A percentile compares a stretch with the other conserved stretches of the same genome.
Evolutionary conservation across 2,329 filamentous ascomycete species (phyloP).

Genomic region (Aspergillus quadricinctus): DNA sequence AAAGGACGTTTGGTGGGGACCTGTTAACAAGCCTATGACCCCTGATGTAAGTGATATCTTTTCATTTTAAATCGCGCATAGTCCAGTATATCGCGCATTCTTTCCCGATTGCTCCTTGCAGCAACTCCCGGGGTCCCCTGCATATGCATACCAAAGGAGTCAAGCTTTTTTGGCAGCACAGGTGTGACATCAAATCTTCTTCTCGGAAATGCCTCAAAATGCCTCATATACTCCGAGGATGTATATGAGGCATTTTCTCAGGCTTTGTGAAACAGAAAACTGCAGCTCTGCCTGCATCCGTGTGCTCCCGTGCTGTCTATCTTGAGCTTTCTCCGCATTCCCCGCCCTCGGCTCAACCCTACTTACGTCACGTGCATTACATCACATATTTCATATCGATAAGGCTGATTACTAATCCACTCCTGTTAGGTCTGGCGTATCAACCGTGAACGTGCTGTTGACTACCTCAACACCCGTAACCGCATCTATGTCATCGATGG

Average conservation of each 20-base stretch:
- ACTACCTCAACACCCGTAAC: conserved; percentile 98
- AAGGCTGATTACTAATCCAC: conserved; percentile 18
- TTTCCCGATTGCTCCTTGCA: conserved; percentile 8
- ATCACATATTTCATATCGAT: conserved; percentile 15
- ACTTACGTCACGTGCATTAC: conserved; percentile 22
- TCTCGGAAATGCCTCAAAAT: conserved; percentile 4
- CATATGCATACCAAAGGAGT: conserved; percentile 14
- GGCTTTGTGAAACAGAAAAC: conserved; percentile 6
- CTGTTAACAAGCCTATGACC: conserved; percentile 98
- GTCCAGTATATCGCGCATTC: conserved; percentile 14
- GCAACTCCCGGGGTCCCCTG: conserved; percentile 10
- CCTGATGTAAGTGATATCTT: conserved; percentile 69
- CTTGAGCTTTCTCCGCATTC: conserved; percentile 2
- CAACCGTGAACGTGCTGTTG: conserved; percentile 96
- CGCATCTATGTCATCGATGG: conserved; percentile 98
- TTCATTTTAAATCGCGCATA: conserved; percentile 10
- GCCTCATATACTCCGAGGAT: conserved; percentile 11
- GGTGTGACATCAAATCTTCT: not conserved
- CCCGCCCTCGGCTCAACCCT: conserved; percentile 5
- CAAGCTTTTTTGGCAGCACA: conserved; percentile 16
- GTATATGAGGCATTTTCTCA: conserved; percentile 14
- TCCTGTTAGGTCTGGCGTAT: conserved; percentile 87
- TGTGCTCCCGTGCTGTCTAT: not conserved
- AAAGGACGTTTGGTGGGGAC: conserved; percentile 96
- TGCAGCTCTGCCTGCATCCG: conserved; percentile 6